Conservation (phyloP, 2,329 filamentous ascomycete genomes). For the Arthroderma sp. region DNA sequence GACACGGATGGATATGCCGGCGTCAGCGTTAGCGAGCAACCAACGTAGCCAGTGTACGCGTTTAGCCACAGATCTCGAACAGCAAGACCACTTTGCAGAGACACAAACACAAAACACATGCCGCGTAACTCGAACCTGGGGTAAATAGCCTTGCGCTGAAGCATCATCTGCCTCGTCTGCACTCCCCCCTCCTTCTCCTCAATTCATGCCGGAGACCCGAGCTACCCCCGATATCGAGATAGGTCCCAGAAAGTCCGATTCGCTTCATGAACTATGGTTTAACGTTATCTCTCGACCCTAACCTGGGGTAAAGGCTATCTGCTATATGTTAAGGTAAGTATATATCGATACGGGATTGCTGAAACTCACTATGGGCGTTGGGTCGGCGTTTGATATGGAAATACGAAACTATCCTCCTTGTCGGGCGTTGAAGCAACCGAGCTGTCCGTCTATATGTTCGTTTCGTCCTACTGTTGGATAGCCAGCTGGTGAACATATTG, state of each 20-base stretch:
- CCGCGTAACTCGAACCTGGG: background rate
- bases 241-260: background rate
- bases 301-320: background rate
- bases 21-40: background rate
- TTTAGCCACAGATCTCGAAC: background rate
- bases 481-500: background rate
- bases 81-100: background rate
- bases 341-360: background rate
- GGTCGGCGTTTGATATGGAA: conserved; percentile 2
- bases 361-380: background rate
- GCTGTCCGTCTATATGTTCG: background rate
- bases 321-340: background rate
- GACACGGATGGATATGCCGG: background rate
- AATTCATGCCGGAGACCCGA: background rate
- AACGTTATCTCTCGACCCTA: background rate
- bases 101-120: background rate
- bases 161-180: conserved; percentile 1
- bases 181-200: background rate
- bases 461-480: background rate
- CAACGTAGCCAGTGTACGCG: background rate
- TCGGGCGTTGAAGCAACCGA: background rate
- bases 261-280: background rate
- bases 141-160: background rate
- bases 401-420: background rate
- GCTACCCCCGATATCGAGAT: background rate